These are phyloP conservation scores for Avena eriantha DNA, from an alignment of 176 grass and related monocot genomes.

Conservation along the genomic window DNA sequence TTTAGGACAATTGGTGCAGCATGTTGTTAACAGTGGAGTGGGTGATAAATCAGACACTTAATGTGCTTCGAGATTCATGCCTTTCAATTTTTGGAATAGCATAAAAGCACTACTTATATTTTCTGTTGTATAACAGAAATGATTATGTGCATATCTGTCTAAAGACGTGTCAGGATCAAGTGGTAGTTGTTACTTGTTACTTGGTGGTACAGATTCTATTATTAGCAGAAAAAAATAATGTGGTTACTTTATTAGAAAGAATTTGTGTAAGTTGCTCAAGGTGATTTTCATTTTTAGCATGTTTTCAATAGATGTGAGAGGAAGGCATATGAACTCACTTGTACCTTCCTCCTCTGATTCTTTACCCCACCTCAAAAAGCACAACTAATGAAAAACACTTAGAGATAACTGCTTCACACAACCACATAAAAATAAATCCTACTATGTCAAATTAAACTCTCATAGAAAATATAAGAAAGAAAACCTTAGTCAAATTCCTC, in stretches of 20 bases:
- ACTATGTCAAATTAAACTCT: neutral
- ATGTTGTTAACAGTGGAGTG: neutral
- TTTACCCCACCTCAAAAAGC: neutral
- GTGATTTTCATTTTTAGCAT: neutral
- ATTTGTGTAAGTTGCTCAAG: neutral
- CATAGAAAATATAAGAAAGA: neutral
- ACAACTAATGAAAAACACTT: neutral
- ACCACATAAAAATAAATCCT: neutral
- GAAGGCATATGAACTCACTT: neutral
- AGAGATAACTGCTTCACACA: neutral
- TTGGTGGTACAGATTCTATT: slow-evolving; percentile 1
- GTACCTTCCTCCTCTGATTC: neutral
- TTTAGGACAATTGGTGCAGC: neutral
- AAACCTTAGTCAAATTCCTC: neutral
- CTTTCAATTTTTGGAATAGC: slow-evolving; percentile 1
- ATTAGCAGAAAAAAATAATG: neutral
- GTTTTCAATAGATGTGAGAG: neutral
- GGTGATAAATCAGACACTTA: neutral
- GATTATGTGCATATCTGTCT: neutral
- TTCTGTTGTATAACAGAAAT: neutral
- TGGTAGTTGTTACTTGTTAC: neutral
- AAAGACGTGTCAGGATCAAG: neutral
- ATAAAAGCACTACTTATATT: neutral
- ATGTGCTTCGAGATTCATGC: neutral
- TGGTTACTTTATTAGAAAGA: neutral